Percentiles rank a stretch among this genome's conserved stretches.
phyloP scores from a whole-genome alignment of 2,329 filamentous ascomycete species.

The Fusarium sp. region DNA sequence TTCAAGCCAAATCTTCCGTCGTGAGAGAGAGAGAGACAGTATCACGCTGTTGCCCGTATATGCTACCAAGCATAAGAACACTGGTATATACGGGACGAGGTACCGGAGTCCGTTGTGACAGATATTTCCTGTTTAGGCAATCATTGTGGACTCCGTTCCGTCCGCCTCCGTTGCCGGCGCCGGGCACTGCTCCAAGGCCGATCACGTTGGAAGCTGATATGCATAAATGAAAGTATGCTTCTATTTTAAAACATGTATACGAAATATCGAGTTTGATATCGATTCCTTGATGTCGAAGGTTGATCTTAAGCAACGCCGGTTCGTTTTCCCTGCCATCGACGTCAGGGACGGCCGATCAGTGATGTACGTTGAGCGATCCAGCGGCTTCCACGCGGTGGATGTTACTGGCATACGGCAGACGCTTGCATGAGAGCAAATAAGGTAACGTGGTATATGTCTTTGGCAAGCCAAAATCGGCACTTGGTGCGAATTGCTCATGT shows the following conservation, averaged over 20 bases:
- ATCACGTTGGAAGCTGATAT: background rate
- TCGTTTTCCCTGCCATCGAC: conserved; percentile 13
- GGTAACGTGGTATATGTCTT: background rate
- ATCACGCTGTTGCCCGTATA: background rate
- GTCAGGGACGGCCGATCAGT: conserved; percentile 21
- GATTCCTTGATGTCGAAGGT: background rate
- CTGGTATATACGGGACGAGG: background rate
- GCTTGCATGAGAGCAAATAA: background rate
- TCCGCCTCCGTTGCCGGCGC: conserved; percentile 13
- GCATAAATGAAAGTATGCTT: background rate
- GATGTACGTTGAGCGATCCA: conserved; percentile 28
- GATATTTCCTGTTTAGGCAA: conserved; percentile 31
- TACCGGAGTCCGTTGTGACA: background rate
- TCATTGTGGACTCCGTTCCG: conserved; percentile 10
- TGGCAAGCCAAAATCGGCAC: background rate
- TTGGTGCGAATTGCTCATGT: background rate
- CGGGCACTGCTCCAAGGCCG: background rate
- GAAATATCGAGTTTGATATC: background rate
- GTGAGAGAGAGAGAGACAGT: background rate
- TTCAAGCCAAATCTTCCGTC: background rate
- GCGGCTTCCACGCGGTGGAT: conserved; percentile 22
- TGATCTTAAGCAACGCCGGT: background rate
- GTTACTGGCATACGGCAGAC: background rate
- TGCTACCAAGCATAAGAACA: background rate
- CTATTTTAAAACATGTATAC: background rate